Evolutionary conservation across 441 rosid genomes (phyloP), one percentile per base, ranked within the genome.

Genomic region (Pelargonium australe): DNA sequence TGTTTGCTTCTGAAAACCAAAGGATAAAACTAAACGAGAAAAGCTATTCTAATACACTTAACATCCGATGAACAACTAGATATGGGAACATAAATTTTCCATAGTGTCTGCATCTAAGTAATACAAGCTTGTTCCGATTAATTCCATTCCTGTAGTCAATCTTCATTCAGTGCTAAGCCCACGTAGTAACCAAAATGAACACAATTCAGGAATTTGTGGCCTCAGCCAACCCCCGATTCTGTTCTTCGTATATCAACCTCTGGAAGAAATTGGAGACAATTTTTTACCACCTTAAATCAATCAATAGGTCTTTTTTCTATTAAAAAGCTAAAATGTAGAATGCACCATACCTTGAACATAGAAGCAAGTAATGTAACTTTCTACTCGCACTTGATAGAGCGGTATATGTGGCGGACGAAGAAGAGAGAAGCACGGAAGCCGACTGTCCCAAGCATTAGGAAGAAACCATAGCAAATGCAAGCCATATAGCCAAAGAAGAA

Each of bases 401-500:
- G 75, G 75, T 84, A 84, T 28, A 84, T 84, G 78, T 84, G 85
- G 23, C 85, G 87, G 41, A 84, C 85, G 63, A 84, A 84, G 41
- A 84, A 71, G 64, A 84, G 58, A 0, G 87, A 66, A 7, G 87
- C 82, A 1, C 83, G 85, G 79, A 84, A 84, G 16, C 85, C 85
- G 7, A 81, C 68, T 0, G 73, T 74, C 17, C 87, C 87, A 2
- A 84, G 87, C 83, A 84, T 81, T 28, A 84, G 87, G 73, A 81
- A 84, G 80, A 84, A 79, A 3, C 87, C 85, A 7, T 83, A 83
- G 79, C 87, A 83, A 31, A 83, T 69, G 67, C 86, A 83, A 0
- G 84, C 86, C 87, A 83, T 83, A 76, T 83, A 83, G 8, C 86
- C 87, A 2, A 83, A 83, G 83, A 83, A 83, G 76, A 84, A 84